Conservation (phyloP, 1,284 basidiomycete genomes). For the Cryptococcus floricola region DNA sequence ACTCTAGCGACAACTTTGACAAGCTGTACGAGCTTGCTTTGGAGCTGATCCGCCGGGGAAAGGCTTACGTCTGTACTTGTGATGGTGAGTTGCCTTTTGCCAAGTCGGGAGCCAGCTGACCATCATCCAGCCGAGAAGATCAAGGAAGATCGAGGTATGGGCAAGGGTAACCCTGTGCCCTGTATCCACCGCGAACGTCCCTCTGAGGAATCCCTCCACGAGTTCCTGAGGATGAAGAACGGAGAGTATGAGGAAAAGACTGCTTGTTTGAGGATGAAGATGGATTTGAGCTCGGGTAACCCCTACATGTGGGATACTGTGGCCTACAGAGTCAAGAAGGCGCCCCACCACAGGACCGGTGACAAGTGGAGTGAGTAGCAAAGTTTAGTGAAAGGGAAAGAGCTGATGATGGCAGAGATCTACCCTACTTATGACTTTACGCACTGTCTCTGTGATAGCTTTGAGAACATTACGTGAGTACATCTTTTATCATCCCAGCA, state of each 20-base stretch:
- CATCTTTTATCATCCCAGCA: background rate
- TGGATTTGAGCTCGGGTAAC: conserved; percentile 87
- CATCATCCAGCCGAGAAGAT: conserved; percentile 74
- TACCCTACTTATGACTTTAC: conserved; percentile 96
- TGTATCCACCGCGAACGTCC: conserved; percentile 83
- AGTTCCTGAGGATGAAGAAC: conserved; percentile 90
- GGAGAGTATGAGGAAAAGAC: conserved; percentile 87
- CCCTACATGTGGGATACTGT: conserved; percentile 99
- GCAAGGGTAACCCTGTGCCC: conserved; percentile 76
- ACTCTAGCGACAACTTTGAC: conserved; percentile 97
- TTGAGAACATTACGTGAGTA: conserved; percentile 96
- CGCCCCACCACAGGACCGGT: conserved; percentile 89
- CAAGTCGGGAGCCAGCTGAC: conserved; percentile 2
- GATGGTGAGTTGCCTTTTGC: conserved; percentile 61
- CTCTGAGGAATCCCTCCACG: conserved; percentile 73
- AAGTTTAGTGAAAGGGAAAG: background rate
- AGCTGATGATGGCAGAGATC: conserved; percentile 37
- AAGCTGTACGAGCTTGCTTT: conserved; percentile 82
- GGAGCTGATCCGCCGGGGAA: conserved; percentile 84
- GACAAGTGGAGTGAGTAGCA: conserved; percentile 72
- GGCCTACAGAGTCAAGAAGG: conserved; percentile 87
- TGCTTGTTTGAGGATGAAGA: conserved; percentile 95
- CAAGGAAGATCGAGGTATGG: conserved; percentile 76
- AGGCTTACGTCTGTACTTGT: conserved; percentile 95
- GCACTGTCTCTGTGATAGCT: conserved; percentile 96